Conservation (phyloP, 805 yeast genomes). For the Teunomyces cretensis region DNA sequence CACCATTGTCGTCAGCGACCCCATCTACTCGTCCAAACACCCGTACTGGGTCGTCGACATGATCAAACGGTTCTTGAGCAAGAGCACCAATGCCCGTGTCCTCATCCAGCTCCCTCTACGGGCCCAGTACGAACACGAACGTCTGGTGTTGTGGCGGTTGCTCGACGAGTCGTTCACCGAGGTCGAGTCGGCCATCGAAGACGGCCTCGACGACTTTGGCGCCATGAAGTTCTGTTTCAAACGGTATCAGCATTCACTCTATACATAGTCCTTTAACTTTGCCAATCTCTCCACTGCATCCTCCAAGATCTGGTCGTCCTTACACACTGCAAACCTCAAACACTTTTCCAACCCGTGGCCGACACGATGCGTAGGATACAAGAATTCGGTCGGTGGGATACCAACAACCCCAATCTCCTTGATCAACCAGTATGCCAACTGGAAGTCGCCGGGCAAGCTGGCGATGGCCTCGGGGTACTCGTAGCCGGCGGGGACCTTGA, state of each 20-base stretch:
- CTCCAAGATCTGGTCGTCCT: slow-evolving; percentile 76
- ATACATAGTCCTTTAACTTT: slow-evolving; percentile 62
- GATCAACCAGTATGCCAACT: slow-evolving; percentile 88
- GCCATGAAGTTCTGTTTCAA: slow-evolving; percentile 57
- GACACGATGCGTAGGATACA: slow-evolving; percentile 56
- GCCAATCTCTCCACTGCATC: slow-evolving; percentile 79
- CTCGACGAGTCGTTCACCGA: slow-evolving; percentile 41
- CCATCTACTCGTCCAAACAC: slow-evolving; percentile 80
- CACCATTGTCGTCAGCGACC: slow-evolving; percentile 78
- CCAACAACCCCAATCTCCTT: slow-evolving; percentile 92
- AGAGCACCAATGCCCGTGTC: slow-evolving; percentile 40
- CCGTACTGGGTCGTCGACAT: slow-evolving; percentile 71
- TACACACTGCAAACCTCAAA: slow-evolving; percentile 93
- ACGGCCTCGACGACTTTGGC: slow-evolving; percentile 88
- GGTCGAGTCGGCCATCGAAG: slow-evolving; percentile 44
- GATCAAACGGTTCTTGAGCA: slow-evolving; percentile 47
- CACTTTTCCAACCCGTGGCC: slow-evolving; percentile 79
- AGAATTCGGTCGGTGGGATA: slow-evolving; percentile 96
- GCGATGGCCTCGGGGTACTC: slow-evolving; percentile 68
- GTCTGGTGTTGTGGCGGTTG: slow-evolving; percentile 59
- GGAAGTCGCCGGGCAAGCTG: slow-evolving; percentile 78
- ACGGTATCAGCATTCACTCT: slow-evolving; percentile 3
- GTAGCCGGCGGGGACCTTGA: slow-evolving; percentile 74
- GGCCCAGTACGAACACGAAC: slow-evolving; percentile 59
- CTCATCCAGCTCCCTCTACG: slow-evolving; percentile 78